Conservation (phyloP, 2,329 filamentous ascomycete species). For the Colletotrichum liaoningense region DNA sequence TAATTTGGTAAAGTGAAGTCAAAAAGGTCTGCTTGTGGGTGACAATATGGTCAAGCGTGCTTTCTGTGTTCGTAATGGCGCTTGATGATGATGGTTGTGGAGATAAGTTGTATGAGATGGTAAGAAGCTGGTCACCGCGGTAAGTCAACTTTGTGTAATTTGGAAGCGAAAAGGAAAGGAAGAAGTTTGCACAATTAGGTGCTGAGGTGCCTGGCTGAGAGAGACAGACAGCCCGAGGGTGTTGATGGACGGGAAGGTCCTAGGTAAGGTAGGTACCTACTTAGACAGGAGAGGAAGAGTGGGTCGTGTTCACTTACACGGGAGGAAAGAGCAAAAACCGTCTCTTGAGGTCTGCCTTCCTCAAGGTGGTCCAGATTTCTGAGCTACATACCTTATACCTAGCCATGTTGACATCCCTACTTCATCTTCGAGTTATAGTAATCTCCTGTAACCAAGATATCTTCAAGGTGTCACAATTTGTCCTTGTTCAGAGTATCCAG, state of each 20-base stretch:
- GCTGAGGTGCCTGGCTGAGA: no score
- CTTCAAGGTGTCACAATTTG: not conserved
- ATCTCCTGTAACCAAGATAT: no score
- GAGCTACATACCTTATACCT: no score
- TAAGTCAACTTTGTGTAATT: not conserved
- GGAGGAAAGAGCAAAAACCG: not conserved
- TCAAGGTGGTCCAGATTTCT: not conserved
- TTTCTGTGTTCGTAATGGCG: not conserved
- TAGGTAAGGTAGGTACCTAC: not conserved
- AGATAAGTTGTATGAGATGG: not conserved
- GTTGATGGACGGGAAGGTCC: no score
- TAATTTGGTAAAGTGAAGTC: not conserved
- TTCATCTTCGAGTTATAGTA: no score
- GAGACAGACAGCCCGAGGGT: no score
- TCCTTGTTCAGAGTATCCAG: not conserved
- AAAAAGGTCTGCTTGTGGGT: not conserved
- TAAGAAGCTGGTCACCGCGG: not conserved
- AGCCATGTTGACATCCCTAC: no score
- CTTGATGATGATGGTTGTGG: not conserved
- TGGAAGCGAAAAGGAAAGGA: not conserved
- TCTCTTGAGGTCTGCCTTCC: not conserved
- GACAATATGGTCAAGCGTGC: not conserved
- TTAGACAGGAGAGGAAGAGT: not conserved
- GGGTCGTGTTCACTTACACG: not conserved
- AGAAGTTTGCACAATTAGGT: not conserved